Evolutionary conservation across 148 eudicot species (phyloP), one percentile per base, ranked within the genome.

Genomic region (Mesembryanthemum crystallinum): DNA sequence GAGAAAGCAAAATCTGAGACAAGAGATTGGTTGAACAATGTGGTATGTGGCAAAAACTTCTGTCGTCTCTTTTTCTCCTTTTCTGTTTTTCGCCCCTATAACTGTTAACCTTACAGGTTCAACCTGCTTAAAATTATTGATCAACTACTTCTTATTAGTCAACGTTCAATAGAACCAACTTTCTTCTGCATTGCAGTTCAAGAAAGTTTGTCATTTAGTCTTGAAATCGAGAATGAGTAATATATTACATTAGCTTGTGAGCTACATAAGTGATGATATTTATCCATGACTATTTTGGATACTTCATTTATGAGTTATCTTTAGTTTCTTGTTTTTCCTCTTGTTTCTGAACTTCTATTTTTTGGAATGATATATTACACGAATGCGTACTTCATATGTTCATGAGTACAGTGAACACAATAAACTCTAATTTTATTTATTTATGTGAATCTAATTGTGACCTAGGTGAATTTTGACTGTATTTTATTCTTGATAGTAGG

Each of bases 1-100:
- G 99, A 96, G 83, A 96, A 92, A 82, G 99, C 99, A 45, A 96
- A 96, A 69, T 88, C 99, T 63, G 99, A 96, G 83, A 96, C 99
- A 66, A 87, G 99, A 85, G 99, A 96, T 76, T 96, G 99, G 99
- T 69, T 96, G 73, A 96, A 96, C 87, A 91, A 88, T 84, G 89
- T 90, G 99, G 99, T 92, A 90, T 73, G 92, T 21, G 29, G 72
- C 78, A 45, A 45, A 45, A 43, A 23, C 64, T 59, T 65, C 13
- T 77, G 47, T 10, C 20, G 4, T 45, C 24, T 42, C 7, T 67
- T n/a, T 68, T 65, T 68, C 60, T 52, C 43, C 7, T 39, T 58
- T 63, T 37, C 27, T 65, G 25, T 24, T n/a, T 14, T 61, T n/a
- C 30, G 7, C 55, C 8, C 24, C 23, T 47, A 23, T 59, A 63